Evolutionary conservation across 2,329 filamentous ascomycete species (phyloP).

Genomic region (Dactylonectria macrodidyma): DNA sequence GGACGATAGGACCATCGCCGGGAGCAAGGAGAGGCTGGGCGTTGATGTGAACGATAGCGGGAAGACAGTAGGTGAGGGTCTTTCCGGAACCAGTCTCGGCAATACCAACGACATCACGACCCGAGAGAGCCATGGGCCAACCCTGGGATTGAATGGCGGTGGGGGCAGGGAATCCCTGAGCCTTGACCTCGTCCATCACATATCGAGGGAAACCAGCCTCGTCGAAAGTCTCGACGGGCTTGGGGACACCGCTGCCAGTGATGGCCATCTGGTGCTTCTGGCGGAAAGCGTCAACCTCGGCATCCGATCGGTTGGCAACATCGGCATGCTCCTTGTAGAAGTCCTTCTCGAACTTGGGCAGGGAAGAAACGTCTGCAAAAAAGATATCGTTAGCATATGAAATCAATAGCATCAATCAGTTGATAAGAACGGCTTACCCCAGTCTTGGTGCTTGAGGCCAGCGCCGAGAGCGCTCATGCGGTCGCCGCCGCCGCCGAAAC

Average conservation of each 20-base stretch:
- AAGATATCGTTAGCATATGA: slow-evolving; percentile 42
- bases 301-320: slow-evolving; percentile 80
- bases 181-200: slow-evolving; percentile 98
- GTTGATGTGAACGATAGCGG: slow-evolving; percentile 99
- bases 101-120: slow-evolving; percentile 98
- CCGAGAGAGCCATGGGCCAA: slow-evolving; percentile 98
- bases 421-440: slow-evolving; percentile 74
- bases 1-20: slow-evolving; percentile 95
- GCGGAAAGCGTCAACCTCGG: slow-evolving; percentile 91
- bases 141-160: slow-evolving; percentile 98
- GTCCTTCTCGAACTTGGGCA: slow-evolving; percentile 99
- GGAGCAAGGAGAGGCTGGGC: slow-evolving; percentile 96
- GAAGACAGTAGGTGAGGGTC: slow-evolving; percentile 98
- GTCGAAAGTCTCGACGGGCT: slow-evolving; percentile 96
- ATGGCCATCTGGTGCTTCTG: slow-evolving; percentile 88
- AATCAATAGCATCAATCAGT: slow-evolving; percentile 44
- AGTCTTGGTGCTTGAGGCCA: slow-evolving; percentile 88
- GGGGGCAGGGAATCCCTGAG: slow-evolving; percentile 92
- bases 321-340: slow-evolving; percentile 97
- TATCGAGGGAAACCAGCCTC: slow-evolving; percentile 98
- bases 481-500: slow-evolving; percentile 78
- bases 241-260: slow-evolving; percentile 85
- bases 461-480: slow-evolving; percentile 94
- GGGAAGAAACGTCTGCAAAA: slow-evolving; percentile 75
- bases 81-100: slow-evolving; percentile 99